Evolutionary conservation across 2,329 filamentous ascomycete species (phyloP), one percentile per base, ranked within the genome.

Genomic region (Capronia americana): DNA sequence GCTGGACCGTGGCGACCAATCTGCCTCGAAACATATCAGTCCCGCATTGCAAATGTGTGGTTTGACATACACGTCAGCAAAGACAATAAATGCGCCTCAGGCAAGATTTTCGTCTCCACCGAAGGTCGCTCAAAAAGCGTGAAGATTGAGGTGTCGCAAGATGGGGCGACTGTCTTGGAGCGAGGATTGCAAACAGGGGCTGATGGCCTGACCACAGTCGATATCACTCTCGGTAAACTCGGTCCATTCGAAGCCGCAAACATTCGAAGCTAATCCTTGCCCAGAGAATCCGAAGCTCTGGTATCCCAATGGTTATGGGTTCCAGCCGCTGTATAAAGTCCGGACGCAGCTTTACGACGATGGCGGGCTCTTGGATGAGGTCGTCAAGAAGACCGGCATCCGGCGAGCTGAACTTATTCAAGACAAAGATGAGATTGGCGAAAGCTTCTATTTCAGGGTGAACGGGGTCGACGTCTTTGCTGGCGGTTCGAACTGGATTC

Each of bases 401-500:
- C 81, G 87, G 26, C 83, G 81, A 51, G 82, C 79, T 0, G 73
- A 80, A 59, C 71, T 83, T 0, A 61, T 81, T 11, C 79, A 79
- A 66, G 70, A 78, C 51, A 69, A 77, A 63, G 80, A 80, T 73
- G 84, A 81, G 32, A 79, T 81, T 72, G 87, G 88, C 59, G 88
- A 89, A 71, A 84, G 83, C 2, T 89, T 90, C 74, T 85, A 84
- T 70, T 88, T 89, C 73, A 83, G 87, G 44, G 82, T 90, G 69
- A 91, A 91, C 70, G 86, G 86, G 2, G 78, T 88, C 59, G 83
- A 89, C 76, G 83, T 88, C 3, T 89, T 99, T 74, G 87, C 85
- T 62, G 86, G 87, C 41, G 88, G 87, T 7, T 87, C 86, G 12
- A 85, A 87, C 74, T 90, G 87, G 87, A 90, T 90, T 60, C 87